Evolutionary conservation across 805 yeast genomes (phyloP).

Genomic region (Komagataella populi): DNA sequence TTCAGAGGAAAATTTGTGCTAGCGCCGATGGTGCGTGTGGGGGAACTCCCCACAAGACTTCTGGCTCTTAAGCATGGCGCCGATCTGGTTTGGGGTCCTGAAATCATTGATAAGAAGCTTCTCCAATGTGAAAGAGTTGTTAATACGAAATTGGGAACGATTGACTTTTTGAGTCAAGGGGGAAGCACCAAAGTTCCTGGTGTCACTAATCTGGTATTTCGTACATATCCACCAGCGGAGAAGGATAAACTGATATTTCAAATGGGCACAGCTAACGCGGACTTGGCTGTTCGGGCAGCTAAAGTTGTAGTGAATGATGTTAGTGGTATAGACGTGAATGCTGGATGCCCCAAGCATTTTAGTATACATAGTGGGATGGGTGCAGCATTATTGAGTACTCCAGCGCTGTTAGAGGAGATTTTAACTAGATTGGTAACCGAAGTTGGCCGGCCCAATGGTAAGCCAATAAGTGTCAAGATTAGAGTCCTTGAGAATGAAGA

Average conservation of each 20-base stretch:
- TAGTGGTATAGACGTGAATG: conserved; percentile 84
- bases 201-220: conserved; percentile 47
- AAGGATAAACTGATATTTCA: conserved; percentile 68
- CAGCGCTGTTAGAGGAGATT: conserved; percentile 65
- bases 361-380: conserved; percentile 97
- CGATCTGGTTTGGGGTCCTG: conserved; percentile 95
- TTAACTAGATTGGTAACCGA: conserved; percentile 54
- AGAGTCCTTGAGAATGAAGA: conserved; percentile 56
- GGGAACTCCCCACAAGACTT: conserved; percentile 84
- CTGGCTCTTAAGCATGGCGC: conserved; percentile 77
- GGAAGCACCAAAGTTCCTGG: conserved; percentile 29
- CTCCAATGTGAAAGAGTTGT: conserved; percentile 51
- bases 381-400: conserved; percentile 76
- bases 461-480: conserved; percentile 86
- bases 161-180: conserved; percentile 38
- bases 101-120: conserved; percentile 78
- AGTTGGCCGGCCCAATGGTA: conserved; percentile 64
- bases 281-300: conserved; percentile 83
- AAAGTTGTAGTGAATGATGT: conserved; percentile 71
- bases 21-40: conserved; percentile 96
- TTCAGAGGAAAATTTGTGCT: conserved; percentile 70
- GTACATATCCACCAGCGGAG: conserved; percentile 58
- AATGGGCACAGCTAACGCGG: conserved; percentile 78
- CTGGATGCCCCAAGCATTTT: conserved; percentile 97
- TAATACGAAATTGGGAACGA: conserved; percentile 41